A percentile compares a stretch with the other conserved stretches of the same genome.
These are phyloP conservation scores for Penicillium sp. DNA, from an alignment of 2,329 filamentous ascomycete genomes.

Conservation along the genomic window DNA sequence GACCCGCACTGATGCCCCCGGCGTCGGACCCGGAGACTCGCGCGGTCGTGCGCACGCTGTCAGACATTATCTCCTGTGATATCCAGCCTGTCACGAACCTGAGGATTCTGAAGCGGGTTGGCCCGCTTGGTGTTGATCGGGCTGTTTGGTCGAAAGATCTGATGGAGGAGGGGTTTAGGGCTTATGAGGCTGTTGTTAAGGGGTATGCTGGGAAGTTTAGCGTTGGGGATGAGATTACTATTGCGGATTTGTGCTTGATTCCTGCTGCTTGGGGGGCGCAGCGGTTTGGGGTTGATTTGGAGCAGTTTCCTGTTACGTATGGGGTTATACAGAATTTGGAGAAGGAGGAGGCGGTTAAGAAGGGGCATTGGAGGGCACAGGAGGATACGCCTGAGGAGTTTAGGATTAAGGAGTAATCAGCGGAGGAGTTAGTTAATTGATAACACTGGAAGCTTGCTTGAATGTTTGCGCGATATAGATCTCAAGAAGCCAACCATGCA, in stretches of 20 bases:
- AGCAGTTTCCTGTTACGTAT: constrained; percentile 47
- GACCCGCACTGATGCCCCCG: constrained; percentile 47
- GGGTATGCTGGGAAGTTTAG: constrained; percentile 49
- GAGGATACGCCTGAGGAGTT: constrained; percentile 52
- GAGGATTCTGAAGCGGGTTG: constrained; percentile 51
- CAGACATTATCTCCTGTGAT: constrained; percentile 54
- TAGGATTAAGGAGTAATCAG: constrained; percentile 19
- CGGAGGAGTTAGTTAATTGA: no score
- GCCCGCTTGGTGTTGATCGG: constrained; percentile 43
- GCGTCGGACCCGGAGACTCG: constrained; percentile 44
- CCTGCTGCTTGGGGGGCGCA: constrained; percentile 58
- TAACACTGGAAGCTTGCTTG: no score
- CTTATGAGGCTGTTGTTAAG: constrained; percentile 51
- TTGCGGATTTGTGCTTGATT: constrained; percentile 58
- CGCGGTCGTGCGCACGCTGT: constrained; percentile 53
- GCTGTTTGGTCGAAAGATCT: constrained; percentile 52
- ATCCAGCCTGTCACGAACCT: constrained; percentile 60
- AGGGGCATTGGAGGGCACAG: constrained; percentile 54
- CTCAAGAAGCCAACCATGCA: no score
- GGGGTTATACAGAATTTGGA: constrained; percentile 48
- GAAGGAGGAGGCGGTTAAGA: constrained; percentile 49
- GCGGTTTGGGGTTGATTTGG: constrained; percentile 53
- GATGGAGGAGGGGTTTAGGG: constrained; percentile 52
- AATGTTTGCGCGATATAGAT: neutral
- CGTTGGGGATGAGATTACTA: constrained; percentile 53